Evolutionary conservation across 345 rosid species (phyloP).

Genomic region (Punica granatum): DNA sequence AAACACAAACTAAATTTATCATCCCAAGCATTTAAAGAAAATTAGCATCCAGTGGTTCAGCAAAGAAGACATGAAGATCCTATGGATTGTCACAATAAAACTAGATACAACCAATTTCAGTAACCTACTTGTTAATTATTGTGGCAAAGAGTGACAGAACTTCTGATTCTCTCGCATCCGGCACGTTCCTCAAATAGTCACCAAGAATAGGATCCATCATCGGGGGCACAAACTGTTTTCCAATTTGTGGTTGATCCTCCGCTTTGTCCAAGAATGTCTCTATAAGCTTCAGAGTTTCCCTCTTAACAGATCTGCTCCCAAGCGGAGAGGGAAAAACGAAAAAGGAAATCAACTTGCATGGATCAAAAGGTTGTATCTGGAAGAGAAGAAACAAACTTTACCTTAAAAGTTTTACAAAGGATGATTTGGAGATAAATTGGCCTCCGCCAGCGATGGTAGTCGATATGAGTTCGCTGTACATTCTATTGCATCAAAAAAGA

Average conservation of each 20-base stretch:
- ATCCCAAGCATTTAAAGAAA: not conserved
- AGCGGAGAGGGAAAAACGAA: constrained; percentile 4
- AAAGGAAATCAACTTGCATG: not conserved
- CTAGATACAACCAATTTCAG: not conserved
- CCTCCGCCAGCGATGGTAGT: constrained; percentile 89
- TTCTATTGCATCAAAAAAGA: constrained; percentile 43
- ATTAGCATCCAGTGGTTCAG: not conserved
- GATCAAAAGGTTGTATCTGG: not conserved
- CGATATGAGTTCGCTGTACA: constrained; percentile 99
- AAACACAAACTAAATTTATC: not conserved
- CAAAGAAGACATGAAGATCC: not conserved
- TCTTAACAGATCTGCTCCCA: constrained; percentile 79
- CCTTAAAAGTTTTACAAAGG: constrained; percentile 91
- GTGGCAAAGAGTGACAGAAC: constrained; percentile 95
- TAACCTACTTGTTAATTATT: constrained; percentile 85
- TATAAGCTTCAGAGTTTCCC: constrained; percentile 94
- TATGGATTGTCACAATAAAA: not conserved
- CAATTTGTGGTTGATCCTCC: constrained; percentile 95
- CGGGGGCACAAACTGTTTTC: constrained; percentile 98
- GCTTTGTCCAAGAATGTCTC: constrained; percentile 99
- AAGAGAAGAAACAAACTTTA: constrained; percentile 15
- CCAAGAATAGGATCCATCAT: constrained; percentile 99
- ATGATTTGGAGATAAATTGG: constrained; percentile 80
- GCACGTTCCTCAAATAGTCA: constrained; percentile 94
- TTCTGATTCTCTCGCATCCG: constrained; percentile 99